phyloP scores from a whole-genome alignment of 78 protist species.

The Dictyostelium brefeldianum region DNA sequence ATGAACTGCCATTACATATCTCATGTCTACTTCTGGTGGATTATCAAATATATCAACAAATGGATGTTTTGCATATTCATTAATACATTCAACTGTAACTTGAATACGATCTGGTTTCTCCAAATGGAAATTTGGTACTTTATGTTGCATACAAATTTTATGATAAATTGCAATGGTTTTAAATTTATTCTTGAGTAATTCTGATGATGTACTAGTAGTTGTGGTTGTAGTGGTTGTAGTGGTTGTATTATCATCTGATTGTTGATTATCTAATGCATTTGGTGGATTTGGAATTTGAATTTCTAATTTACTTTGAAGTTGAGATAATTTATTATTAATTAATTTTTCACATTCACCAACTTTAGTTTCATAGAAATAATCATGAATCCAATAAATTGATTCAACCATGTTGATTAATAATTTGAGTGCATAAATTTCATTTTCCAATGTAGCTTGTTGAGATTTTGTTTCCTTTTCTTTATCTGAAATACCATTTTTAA shows the following conservation, averaged over 20 bases:
- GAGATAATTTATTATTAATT: conserved; percentile 2
- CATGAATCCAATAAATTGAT: conserved; percentile 69
- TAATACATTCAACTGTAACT: conserved; percentile 42
- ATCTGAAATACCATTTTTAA: conserved; percentile 21
- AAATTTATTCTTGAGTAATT: conserved; percentile 7
- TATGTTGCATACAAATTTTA: conserved; percentile 63
- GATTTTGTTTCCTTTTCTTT: conserved; percentile 1
- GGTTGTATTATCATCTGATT: background rate
- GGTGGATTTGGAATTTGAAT: conserved; percentile 5
- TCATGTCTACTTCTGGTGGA: conserved; percentile 62
- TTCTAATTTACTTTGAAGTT: conserved; percentile 8
- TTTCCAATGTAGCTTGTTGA: conserved; percentile 38
- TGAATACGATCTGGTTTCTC: conserved; percentile 83
- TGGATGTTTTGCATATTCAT: conserved; percentile 43
- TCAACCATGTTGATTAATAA: conserved; percentile 25
- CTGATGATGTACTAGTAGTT: background rate
- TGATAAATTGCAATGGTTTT: conserved; percentile 72
- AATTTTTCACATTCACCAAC: conserved; percentile 62
- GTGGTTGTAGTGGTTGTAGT: background rate
- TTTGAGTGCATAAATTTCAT: conserved; percentile 41
- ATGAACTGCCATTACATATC: conserved; percentile 79
- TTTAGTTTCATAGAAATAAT: conserved; percentile 49
- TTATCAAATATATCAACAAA: conserved; percentile 40
- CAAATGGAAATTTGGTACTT: conserved; percentile 75
- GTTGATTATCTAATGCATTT: background rate